phyloP scores from a whole-genome alignment of 176 grass and related monocot genomes.

The Aegilops bicornis region DNA sequence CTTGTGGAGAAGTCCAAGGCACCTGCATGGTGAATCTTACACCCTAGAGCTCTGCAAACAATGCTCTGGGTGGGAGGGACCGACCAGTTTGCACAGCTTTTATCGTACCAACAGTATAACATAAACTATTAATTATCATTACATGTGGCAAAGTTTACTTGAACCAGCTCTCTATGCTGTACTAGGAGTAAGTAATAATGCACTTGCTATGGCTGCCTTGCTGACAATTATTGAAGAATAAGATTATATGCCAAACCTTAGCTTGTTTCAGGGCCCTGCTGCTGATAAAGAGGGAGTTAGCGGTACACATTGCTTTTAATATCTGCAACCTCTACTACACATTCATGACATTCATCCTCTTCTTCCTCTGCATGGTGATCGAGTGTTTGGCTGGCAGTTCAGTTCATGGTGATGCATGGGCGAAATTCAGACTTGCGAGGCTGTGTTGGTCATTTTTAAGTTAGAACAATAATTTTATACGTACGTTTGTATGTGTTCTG shows the following conservation, averaged over 20 bases:
- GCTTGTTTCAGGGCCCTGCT: slow-evolving; percentile 67
- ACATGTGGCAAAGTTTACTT: slow-evolving; percentile 61
- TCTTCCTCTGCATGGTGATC: slow-evolving; percentile 32
- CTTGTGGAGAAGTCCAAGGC: slow-evolving; percentile 92
- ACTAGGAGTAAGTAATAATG: slow-evolving; percentile 58
- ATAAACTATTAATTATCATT: slow-evolving; percentile 45
- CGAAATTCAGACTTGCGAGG: slow-evolving; percentile 9
- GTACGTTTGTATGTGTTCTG: background rate
- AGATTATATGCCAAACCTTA: slow-evolving; percentile 46
- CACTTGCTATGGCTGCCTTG: slow-evolving; percentile 37
- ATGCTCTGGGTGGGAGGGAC: background rate
- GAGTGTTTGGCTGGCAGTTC: background rate
- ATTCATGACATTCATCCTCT: slow-evolving; percentile 33
- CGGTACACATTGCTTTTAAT: slow-evolving; percentile 38
- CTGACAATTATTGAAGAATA: slow-evolving; percentile 42
- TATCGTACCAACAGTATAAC: slow-evolving; percentile 43
- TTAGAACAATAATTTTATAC: slow-evolving; percentile 33
- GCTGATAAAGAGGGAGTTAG: slow-evolving; percentile 50
- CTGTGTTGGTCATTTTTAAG: slow-evolving; percentile 9
- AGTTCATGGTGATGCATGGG: background rate
- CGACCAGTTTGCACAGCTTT: slow-evolving; percentile 39
- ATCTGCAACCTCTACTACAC: slow-evolving; percentile 43
- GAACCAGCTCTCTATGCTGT: slow-evolving; percentile 51
- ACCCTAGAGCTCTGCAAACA: background rate
- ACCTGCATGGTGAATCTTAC: slow-evolving; percentile 47